phyloP scores from a whole-genome alignment of 2,329 filamentous ascomycete genomes.

The Hypomyces perniciosus region DNA sequence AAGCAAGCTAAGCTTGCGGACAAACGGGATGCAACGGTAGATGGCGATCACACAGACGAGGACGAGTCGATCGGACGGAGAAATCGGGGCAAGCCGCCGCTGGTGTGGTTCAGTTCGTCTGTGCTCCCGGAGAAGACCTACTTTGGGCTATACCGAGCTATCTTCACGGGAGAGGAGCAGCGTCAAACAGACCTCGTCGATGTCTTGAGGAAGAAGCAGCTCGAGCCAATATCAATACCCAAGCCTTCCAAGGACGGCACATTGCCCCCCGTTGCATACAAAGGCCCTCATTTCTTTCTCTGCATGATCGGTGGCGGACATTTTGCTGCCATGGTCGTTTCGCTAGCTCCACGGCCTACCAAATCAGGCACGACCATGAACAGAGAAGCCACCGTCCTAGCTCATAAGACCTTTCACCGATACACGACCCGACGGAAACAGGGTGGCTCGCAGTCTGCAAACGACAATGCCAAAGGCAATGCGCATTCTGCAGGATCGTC shows the following conservation, averaged over 20 bases:
- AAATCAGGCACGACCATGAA: slow-evolving; percentile 67
- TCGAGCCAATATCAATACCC: slow-evolving; percentile 53
- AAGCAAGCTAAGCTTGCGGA: slow-evolving; percentile 71
- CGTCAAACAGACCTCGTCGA: slow-evolving; percentile 57
- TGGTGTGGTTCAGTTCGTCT: slow-evolving; percentile 81
- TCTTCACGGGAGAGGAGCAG: slow-evolving; percentile 69
- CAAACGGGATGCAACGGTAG: slow-evolving; percentile 35
- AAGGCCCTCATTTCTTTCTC: slow-evolving; percentile 82
- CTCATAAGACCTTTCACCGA: slow-evolving; percentile 95
- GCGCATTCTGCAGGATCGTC: slow-evolving; percentile 91
- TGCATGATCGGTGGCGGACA: slow-evolving; percentile 99
- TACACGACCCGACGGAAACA: slow-evolving; percentile 97
- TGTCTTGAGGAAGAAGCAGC: slow-evolving; percentile 68
- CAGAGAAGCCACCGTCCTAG: slow-evolving; percentile 78
- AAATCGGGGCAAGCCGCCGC: slow-evolving; percentile 60
- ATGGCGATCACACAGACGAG: slow-evolving; percentile 40
- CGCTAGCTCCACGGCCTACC: slow-evolving; percentile 70
- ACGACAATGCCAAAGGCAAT: slow-evolving; percentile 86
- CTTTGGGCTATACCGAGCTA: slow-evolving; percentile 77
- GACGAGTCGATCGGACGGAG: slow-evolving; percentile 39
- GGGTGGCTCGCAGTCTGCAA: slow-evolving; percentile 89
- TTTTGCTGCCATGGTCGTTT: slow-evolving; percentile 94
- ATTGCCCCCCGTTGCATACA: slow-evolving; percentile 49
- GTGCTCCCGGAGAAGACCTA: slow-evolving; percentile 70
- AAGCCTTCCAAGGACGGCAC: slow-evolving; percentile 54